Conservation (phyloP, 805 yeast genomes). For the Saccharomycopsis sp. region DNA sequence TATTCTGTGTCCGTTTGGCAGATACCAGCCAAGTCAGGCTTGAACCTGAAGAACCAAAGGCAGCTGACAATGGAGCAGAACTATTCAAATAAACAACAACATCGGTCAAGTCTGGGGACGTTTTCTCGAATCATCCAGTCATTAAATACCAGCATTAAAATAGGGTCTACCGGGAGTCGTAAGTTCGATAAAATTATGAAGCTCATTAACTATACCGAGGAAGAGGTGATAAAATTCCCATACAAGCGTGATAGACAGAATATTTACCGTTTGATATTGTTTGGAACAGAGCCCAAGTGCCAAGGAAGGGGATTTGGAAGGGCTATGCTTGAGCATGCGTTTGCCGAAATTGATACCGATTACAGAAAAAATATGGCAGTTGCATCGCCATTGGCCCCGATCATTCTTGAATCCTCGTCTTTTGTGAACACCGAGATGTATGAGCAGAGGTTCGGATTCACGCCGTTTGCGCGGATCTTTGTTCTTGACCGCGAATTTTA, state of each 20-base stretch:
- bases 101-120: background rate
- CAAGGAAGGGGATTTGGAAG: background rate
- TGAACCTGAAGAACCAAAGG: background rate
- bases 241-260: background rate
- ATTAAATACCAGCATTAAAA: background rate
- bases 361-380: background rate
- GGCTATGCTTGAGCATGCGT: background rate
- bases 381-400: background rate
- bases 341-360: background rate
- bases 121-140: background rate
- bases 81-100: background rate
- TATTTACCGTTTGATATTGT: background rate
- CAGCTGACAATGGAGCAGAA: background rate
- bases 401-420: background rate
- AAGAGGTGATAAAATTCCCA: slow-evolving; percentile 1
- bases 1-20: background rate
- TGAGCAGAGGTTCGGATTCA: background rate
- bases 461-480: background rate
- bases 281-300: background rate
- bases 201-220: background rate
- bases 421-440: background rate
- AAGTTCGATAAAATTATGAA: background rate
- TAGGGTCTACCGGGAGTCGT: background rate
- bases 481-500: background rate
- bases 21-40: background rate